A percentile compares a stretch with the other conserved stretches of the same genome.
phyloP scores from a whole-genome alignment of 106 monocot species.

The Phalaenopsis equestris region DNA sequence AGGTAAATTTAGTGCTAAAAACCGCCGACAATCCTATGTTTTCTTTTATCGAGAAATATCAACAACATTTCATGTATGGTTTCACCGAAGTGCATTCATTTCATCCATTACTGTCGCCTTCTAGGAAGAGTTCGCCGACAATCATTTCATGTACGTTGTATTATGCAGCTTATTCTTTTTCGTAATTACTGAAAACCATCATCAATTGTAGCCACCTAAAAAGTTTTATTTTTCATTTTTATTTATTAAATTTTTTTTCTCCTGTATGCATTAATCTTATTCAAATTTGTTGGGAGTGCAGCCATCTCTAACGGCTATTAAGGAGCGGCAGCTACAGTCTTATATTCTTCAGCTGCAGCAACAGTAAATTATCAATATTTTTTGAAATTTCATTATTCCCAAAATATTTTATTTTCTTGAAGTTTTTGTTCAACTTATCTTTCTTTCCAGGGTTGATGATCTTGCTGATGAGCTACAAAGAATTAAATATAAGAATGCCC shows the following conservation, averaged over 20 bases:
- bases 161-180: background rate
- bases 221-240: background rate
- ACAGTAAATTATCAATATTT: background rate
- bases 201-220: background rate
- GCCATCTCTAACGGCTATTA: slow-evolving; percentile 2
- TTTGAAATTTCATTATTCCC: background rate
- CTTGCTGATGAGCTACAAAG: slow-evolving; percentile 2
- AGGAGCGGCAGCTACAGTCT: slow-evolving; percentile 4
- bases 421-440: background rate
- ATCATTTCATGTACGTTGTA: too few species aligned
- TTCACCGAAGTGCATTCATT: too few species aligned
- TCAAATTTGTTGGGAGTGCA: background rate
- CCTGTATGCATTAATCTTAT: background rate
- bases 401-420: background rate
- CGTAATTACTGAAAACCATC: background rate
- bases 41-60: too few species aligned
- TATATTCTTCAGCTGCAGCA: slow-evolving; percentile 7
- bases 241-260: background rate
- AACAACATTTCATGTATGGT: too few species aligned
- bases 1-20: too few species aligned
- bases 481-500: background rate
- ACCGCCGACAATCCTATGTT: too few species aligned
- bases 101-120: too few species aligned
- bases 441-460: slow-evolving; percentile 6
- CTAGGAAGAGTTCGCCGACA: too few species aligned